A percentile compares a stretch with the other conserved stretches of the same genome.
Evolutionary conservation across 2,329 filamentous ascomycete genomes (phyloP).

Genomic region (Penicillium fuscoglaucum): DNA sequence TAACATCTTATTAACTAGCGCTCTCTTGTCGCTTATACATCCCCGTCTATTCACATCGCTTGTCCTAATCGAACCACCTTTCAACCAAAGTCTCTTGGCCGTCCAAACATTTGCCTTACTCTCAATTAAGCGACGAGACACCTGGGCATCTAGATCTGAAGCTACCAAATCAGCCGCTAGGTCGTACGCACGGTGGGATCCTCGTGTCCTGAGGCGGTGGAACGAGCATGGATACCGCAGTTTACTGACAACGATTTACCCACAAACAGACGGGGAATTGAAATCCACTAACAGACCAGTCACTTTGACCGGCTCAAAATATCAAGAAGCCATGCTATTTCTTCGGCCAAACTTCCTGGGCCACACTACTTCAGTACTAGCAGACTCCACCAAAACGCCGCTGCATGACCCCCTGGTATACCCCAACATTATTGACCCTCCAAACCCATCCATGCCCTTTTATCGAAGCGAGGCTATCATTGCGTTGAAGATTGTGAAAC

Average conservation of each 20-base stretch:
- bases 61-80: background rate
- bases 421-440: conserved; percentile 9
- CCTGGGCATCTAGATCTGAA: conserved; percentile 4
- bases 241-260: background rate
- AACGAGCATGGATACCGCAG: conserved; percentile 7
- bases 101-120: no score
- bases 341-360: conserved; percentile 5
- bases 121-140: conserved; percentile 6
- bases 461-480: conserved; percentile 9
- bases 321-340: conserved; percentile 13
- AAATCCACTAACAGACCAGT: background rate
- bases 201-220: conserved; percentile 12
- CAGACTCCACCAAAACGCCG: background rate
- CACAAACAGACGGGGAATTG: background rate
- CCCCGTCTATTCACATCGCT: conserved; percentile 10
- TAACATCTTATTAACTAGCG: background rate
- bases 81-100: no score
- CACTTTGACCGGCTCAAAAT: conserved; percentile 5
- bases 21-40: conserved; percentile 3
- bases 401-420: conserved; percentile 4
- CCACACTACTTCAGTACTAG: background rate
- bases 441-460: background rate
- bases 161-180: conserved; percentile 3
- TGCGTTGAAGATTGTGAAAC: conserved; percentile 5
- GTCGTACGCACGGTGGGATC: conserved; percentile 6